Conservation (phyloP, 1,284 basidiomycete species). For the Apiotrichum gracile region DNA sequence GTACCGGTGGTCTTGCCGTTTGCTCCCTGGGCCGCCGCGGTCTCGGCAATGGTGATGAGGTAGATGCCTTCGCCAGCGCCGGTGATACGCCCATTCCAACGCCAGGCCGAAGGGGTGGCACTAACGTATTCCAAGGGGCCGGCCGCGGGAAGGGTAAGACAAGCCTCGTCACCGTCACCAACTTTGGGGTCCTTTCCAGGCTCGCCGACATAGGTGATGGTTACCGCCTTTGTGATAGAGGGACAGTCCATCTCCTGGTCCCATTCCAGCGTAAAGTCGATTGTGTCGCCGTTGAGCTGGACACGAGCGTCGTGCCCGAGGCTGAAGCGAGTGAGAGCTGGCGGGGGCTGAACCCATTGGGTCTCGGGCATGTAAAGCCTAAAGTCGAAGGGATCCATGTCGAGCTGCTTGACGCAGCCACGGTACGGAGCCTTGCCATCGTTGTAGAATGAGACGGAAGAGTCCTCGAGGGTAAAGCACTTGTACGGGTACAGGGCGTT, state of each 20-base stretch:
- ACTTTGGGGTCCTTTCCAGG: conserved; percentile 48
- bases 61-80: conserved; percentile 42
- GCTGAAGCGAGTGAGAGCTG: conserved; percentile 62
- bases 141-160: conserved; percentile 47
- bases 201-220: conserved; percentile 61
- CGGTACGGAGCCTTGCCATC: conserved; percentile 59
- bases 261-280: conserved; percentile 70
- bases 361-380: conserved; percentile 66
- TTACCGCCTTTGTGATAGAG: conserved; percentile 58
- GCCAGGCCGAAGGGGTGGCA: conserved; percentile 58
- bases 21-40: conserved; percentile 22
- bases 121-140: conserved; percentile 48
- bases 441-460: conserved; percentile 59
- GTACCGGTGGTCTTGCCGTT: conserved; percentile 33
- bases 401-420: conserved; percentile 64
- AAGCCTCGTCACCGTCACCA: conserved; percentile 1
- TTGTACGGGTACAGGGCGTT: conserved; percentile 82
- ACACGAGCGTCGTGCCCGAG: conserved; percentile 81
- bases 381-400: conserved; percentile 68
- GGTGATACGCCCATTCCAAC: conserved; percentile 67
- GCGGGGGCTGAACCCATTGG: conserved; percentile 64
- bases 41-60: conserved; percentile 47
- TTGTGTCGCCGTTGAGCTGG: conserved; percentile 53
- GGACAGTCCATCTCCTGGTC: conserved; percentile 68
- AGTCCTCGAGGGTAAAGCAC: conserved; percentile 60